These are phyloP conservation scores for Xanthoparmelia taractica DNA, from an alignment of 495 filamentous ascomycete species.

Conservation along the genomic window DNA sequence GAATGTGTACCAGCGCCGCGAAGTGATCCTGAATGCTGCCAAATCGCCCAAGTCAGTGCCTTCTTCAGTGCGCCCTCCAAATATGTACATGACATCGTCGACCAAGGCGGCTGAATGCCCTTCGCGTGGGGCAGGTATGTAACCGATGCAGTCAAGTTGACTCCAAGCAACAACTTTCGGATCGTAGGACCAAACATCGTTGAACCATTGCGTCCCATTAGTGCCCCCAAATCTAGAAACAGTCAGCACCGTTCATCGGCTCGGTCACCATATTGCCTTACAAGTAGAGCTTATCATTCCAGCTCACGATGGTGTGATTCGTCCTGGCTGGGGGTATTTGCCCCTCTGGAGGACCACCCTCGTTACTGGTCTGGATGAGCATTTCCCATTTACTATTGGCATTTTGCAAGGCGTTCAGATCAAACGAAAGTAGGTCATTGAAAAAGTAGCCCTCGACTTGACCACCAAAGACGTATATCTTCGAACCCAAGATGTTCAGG, in stretches of 20 bases:
- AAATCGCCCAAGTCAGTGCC: slow-evolving; percentile 88
- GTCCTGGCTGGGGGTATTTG: slow-evolving; percentile 85
- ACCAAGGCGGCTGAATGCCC: slow-evolving; percentile 91
- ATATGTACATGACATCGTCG: slow-evolving; percentile 98
- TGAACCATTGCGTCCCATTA: slow-evolving; percentile 92
- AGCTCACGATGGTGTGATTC: slow-evolving; percentile 91
- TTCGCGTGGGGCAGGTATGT: slow-evolving; percentile 87
- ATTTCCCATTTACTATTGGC: slow-evolving; percentile 89
- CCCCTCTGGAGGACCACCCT: slow-evolving; percentile 53
- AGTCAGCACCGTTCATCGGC: slow-evolving; percentile 13
- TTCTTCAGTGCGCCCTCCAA: slow-evolving; percentile 92
- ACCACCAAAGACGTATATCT: slow-evolving; percentile 93
- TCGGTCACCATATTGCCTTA: slow-evolving; percentile 42
- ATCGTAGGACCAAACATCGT: slow-evolving; percentile 96
- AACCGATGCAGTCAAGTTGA: slow-evolving; percentile 90
- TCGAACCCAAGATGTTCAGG: slow-evolving; percentile 89
- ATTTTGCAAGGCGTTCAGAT: slow-evolving; percentile 85
- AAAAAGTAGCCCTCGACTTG: slow-evolving; percentile 97
- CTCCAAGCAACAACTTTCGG: slow-evolving; percentile 73
- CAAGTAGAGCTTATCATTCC: slow-evolving; percentile 87
- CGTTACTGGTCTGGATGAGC: slow-evolving; percentile 67
- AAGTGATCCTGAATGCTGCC: slow-evolving; percentile 87
- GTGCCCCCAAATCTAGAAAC: slow-evolving; percentile 80
- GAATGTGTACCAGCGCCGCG: slow-evolving; percentile 95
- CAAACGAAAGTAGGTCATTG: slow-evolving; percentile 96